These are phyloP conservation scores for Tolypocladium album DNA, from an alignment of 2,329 filamentous ascomycete genomes.

Conservation along the genomic window DNA sequence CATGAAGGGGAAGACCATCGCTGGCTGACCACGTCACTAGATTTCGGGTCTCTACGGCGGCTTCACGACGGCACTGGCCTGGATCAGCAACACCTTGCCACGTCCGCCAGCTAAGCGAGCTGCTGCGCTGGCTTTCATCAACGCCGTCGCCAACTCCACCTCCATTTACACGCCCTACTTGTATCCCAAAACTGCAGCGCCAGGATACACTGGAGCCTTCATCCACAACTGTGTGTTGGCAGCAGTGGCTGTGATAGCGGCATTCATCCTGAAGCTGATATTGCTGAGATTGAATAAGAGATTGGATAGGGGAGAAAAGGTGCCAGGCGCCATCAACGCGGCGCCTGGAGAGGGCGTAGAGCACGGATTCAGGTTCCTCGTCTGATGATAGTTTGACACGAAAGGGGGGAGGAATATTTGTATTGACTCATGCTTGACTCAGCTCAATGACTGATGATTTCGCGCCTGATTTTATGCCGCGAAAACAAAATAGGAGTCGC, in stretches of 20 bases:
- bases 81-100: constrained; percentile 68
- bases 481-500: not conserved
- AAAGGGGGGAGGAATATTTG: not conserved
- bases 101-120: constrained; percentile 64
- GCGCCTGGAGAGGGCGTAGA: constrained; percentile 42
- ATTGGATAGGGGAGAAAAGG: constrained; percentile 51
- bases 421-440: not conserved
- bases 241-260: constrained; percentile 51
- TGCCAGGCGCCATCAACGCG: constrained; percentile 33
- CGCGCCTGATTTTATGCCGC: not conserved
- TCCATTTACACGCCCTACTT: constrained; percentile 62
- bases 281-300: constrained; percentile 58
- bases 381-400: constrained; percentile 22
- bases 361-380: constrained; percentile 56
- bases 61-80: constrained; percentile 58
- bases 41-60: constrained; percentile 51
- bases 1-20: not conserved
- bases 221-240: constrained; percentile 57
- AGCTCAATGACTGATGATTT: not conserved
- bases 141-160: constrained; percentile 43
- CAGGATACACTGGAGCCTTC: constrained; percentile 46
- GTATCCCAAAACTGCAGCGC: constrained; percentile 41
- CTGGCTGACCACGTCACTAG: constrained; percentile 10
- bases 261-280: constrained; percentile 51
- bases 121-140: constrained; percentile 63